Evolutionary conservation across 169 alveolate species (phyloP).

Genomic region (Eimeria mitis): DNA sequence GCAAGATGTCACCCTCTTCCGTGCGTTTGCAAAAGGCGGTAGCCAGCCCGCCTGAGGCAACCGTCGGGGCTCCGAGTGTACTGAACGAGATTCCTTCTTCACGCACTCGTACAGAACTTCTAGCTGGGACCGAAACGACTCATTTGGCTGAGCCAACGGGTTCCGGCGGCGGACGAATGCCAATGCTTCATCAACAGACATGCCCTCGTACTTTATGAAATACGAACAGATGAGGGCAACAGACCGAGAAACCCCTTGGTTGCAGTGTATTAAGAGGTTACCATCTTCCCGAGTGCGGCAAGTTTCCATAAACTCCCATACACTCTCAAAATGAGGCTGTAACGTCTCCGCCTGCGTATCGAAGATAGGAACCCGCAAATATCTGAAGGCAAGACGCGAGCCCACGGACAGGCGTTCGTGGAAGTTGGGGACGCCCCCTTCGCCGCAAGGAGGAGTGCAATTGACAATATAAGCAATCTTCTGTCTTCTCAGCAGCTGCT

Average conservation of each 20-base stretch:
- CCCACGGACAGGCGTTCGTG: constrained; percentile 61
- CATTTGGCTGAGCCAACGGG: constrained; percentile 89
- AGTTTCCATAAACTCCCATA: constrained; percentile 77
- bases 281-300: constrained; percentile 85
- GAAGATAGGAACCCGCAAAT: constrained; percentile 63
- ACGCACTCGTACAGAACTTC: constrained; percentile 30
- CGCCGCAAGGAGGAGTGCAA: constrained; percentile 80
- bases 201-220: constrained; percentile 87
- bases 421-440: constrained; percentile 84
- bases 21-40: constrained; percentile 22
- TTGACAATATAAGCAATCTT: constrained; percentile 79
- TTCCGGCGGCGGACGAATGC: constrained; percentile 85
- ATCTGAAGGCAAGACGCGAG: constrained; percentile 51
- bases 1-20: constrained; percentile 39
- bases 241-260: constrained; percentile 90
- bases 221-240: constrained; percentile 90
- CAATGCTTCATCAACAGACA: constrained; percentile 89
- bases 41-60: constrained; percentile 17
- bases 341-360: constrained; percentile 82
- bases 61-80: constrained; percentile 17
- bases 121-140: constrained; percentile 88
- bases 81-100: constrained; percentile 2
- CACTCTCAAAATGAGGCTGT: constrained; percentile 49
- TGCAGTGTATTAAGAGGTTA: constrained; percentile 91
- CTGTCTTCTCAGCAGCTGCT: constrained; percentile 48